Evolutionary conservation across 2,329 filamentous ascomycete genomes (phyloP).

Genomic region (Verticillium isaacii): DNA sequence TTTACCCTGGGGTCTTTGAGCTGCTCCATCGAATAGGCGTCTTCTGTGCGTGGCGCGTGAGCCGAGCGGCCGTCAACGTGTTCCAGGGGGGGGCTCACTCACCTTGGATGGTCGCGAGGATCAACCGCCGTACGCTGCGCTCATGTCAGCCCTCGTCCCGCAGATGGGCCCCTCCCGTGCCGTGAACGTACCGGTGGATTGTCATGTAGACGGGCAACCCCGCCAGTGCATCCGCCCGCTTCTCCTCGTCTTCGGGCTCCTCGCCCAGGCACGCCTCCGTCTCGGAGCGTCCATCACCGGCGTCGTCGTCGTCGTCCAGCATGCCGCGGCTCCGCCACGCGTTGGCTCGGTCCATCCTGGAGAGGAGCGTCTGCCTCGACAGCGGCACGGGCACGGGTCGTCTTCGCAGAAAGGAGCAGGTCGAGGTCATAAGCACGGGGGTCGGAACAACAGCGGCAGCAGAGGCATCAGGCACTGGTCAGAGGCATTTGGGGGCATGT

Average conservation of each 20-base stretch:
- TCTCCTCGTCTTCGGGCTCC: neutral
- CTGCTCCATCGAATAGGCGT: constrained; percentile 52
- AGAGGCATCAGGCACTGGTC: neutral
- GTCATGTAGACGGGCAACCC: neutral
- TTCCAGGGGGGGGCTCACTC: neutral
- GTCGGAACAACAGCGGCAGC: neutral
- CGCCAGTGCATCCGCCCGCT: neutral
- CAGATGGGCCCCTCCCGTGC: neutral
- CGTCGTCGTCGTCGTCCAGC: neutral
- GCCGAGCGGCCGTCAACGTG: neutral
- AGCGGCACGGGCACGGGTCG: neutral
- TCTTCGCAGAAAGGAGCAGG: neutral
- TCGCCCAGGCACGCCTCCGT: neutral
- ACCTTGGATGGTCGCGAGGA: neutral
- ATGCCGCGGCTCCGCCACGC: neutral
- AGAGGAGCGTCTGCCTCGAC: neutral
- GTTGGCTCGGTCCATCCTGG: neutral
- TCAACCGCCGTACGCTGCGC: neutral
- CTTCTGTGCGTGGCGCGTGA: neutral
- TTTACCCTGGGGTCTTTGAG: constrained; percentile 79
- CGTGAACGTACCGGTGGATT: neutral
- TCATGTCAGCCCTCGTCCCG: neutral
- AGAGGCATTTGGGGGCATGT: neutral
- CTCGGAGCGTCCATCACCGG: neutral
- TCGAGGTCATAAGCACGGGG: neutral